Conservation (phyloP, 768 basidiomycete genomes). For the Hericium erinaceus region DNA sequence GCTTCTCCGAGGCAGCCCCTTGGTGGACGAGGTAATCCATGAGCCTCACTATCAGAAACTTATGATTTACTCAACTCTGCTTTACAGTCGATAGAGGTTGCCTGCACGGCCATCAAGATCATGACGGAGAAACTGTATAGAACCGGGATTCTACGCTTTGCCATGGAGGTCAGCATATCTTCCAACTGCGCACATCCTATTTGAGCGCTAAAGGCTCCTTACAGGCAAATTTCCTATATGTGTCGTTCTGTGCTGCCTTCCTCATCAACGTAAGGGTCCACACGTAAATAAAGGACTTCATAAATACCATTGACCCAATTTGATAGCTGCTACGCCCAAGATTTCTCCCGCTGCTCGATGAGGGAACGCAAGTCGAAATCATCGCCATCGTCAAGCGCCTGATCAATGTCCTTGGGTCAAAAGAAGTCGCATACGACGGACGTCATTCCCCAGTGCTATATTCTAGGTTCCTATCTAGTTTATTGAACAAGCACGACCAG, state of each 20-base stretch:
- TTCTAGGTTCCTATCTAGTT: conserved; percentile 42
- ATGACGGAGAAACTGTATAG: conserved; percentile 6
- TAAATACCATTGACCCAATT: neutral
- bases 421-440: conserved; percentile 44
- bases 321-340: conserved; percentile 29
- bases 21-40: no score
- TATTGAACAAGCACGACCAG: conserved; percentile 32
- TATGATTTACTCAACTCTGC: neutral
- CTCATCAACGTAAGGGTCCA: neutral
- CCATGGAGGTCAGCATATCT: conserved; percentile 6
- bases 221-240: neutral
- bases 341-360: conserved; percentile 15
- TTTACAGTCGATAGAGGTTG: conserved; percentile 8
- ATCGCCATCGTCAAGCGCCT: conserved; percentile 33
- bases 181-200: neutral
- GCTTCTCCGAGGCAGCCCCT: neutral
- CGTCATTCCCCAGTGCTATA: conserved; percentile 50
- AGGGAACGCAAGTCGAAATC: conserved; percentile 31
- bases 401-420: conserved; percentile 37
- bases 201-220: neutral
- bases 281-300: neutral
- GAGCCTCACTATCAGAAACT: neutral
- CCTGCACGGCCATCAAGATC: neutral
- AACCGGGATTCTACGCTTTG: conserved; percentile 5
- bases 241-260: neutral